Base-by-base conservation (phyloP, 177 flowering plant species). In the Vitis hybrid region DNA sequence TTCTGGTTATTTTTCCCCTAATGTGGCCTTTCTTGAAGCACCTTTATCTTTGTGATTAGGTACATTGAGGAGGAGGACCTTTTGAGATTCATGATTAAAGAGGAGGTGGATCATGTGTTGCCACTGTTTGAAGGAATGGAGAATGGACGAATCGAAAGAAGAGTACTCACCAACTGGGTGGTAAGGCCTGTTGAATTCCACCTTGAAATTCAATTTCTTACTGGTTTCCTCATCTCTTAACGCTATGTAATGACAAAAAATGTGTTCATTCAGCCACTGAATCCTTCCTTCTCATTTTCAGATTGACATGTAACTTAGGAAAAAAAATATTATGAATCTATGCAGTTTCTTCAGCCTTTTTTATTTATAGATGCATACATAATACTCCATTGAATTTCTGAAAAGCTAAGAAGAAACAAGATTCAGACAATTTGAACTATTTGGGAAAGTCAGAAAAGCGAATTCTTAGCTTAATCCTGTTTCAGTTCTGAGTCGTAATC, bases 51-150 rank as follows among this genome's bases (percentile, higher is more conserved):
- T 61, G 1, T 70, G 53, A n/a, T 6, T 67, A 87, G 89, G 68
- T 83, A 82, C 76, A 83, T 90, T 47, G 88, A 85, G 2, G 89
- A 81, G 72, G 89, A 84, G 2, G 95, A 88, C 63, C 87, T 90
- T 24, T 44, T 68, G 69, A 76, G 81, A 15, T 90, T 87, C 82
- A 80, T 88, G 89, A 84, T 75, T 11, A 84, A 80, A 74, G 95
- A 87, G 53, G 91, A 86, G 73, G 86, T 84, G 13, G 85, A 82
- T 57, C 72, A 71, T 56, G 82, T 84, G 15, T 64, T 87, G 59
- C 85, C 86, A 4, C 69, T 83, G 55, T 73, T 90, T 52, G 86
- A 82, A 52, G 88, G 82, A 66, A 69, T 78, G 2, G 90, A 84
- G 65, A 74, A 74, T 0, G 78, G 86, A 33, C 65, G 68, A 68